phyloP scores from a whole-genome alignment of 106 monocot genomes.

The Posidonia australis region DNA sequence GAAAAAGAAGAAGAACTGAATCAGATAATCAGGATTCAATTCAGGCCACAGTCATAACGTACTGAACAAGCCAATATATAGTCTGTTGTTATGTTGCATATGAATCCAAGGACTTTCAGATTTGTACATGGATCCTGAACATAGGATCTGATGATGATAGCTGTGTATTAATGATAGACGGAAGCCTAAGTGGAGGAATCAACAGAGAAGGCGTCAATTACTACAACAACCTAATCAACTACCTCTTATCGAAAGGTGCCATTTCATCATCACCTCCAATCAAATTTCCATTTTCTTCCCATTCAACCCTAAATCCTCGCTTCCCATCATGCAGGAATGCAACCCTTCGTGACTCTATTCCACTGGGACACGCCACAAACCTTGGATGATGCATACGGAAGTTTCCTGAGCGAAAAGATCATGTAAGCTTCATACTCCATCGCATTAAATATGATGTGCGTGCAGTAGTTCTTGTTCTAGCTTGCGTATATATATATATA shows the following conservation, averaged over 20 bases:
- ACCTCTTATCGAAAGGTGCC: constrained; percentile 3
- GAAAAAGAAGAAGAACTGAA: background rate
- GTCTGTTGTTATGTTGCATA: background rate
- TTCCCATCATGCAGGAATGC: background rate
- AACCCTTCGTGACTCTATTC: constrained; percentile 7
- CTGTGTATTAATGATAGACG: background rate
- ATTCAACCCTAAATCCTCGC: background rate
- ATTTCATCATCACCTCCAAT: background rate
- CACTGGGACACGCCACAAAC: constrained; percentile 11
- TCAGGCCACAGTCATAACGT: background rate
- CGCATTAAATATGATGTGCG: too few species aligned
- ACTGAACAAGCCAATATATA: background rate
- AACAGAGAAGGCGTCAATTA: constrained; percentile 8
- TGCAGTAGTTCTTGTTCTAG: too few species aligned
- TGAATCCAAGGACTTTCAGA: background rate
- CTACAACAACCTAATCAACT: constrained; percentile 12
- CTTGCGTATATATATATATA: too few species aligned
- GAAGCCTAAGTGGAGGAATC: constrained; percentile 8
- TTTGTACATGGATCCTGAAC: background rate
- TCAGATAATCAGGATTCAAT: background rate
- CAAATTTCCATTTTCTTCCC: background rate
- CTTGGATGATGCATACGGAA: constrained; percentile 8
- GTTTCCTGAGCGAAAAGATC: constrained; percentile 3
- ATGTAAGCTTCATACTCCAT: background rate
- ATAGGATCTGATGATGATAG: background rate